These are phyloP conservation scores for Metschnikowia reukaufii DNA, from an alignment of 805 yeast genomes.

Conservation along the genomic window DNA sequence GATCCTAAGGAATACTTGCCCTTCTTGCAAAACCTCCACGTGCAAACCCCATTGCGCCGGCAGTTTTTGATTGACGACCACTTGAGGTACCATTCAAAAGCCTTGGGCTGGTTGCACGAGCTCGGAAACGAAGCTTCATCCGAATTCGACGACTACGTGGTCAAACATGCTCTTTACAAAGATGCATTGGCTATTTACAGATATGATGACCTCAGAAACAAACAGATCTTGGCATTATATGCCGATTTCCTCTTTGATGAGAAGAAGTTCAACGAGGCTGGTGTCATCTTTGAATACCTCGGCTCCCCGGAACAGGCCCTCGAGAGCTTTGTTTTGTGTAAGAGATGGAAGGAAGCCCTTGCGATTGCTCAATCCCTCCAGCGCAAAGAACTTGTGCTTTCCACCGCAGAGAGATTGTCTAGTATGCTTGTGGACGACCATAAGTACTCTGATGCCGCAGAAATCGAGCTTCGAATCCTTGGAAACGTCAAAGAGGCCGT, in stretches of 20 bases:
- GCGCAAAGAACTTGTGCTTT: constrained; percentile 32
- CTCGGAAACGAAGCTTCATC: constrained; percentile 38
- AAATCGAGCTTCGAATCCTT: constrained; percentile 63
- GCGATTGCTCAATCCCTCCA: constrained; percentile 48
- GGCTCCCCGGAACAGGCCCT: constrained; percentile 58
- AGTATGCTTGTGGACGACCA: constrained; percentile 63
- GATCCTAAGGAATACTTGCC: constrained; percentile 98
- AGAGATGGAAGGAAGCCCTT: constrained; percentile 85
- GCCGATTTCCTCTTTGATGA: constrained; percentile 61
- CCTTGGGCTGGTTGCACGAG: constrained; percentile 62
- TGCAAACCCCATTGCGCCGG: constrained; percentile 63
- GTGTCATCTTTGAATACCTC: constrained; percentile 70
- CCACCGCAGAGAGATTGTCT: constrained; percentile 61
- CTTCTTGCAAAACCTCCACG: constrained; percentile 76
- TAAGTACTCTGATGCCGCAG: constrained; percentile 77
- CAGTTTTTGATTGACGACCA: constrained; percentile 77
- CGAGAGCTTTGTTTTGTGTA: constrained; percentile 65
- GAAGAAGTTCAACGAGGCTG: constrained; percentile 73
- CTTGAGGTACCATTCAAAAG: constrained; percentile 66
- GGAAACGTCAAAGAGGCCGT: constrained; percentile 63
- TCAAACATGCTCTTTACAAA: constrained; percentile 66
- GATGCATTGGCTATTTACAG: constrained; percentile 64
- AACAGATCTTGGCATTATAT: constrained; percentile 54
- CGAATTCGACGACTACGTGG: constrained; percentile 69
- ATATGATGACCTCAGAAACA: constrained; percentile 54